phyloP scores from a whole-genome alignment of 1,284 basidiomycete species.

The Xerocomus alliaceus region DNA sequence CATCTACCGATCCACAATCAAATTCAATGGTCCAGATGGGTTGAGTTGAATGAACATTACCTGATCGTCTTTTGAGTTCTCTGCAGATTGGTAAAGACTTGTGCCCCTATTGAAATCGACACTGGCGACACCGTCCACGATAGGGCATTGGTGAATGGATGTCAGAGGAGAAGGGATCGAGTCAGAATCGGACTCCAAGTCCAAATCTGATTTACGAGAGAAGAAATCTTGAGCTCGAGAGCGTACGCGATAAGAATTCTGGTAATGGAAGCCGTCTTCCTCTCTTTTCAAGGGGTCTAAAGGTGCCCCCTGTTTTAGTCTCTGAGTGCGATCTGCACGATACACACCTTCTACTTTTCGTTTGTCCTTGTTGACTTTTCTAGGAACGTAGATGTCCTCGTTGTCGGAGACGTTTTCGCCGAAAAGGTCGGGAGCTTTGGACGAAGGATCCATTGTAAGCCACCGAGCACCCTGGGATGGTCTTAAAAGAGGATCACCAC shows the following conservation, averaged over 20 bases:
- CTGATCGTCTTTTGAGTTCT: conserved; percentile 4
- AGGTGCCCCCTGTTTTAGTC: background rate
- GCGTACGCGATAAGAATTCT: background rate
- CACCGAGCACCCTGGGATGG: background rate
- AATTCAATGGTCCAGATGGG: background rate
- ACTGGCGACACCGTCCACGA: background rate
- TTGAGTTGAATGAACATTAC: conserved; percentile 14
- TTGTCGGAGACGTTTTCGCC: background rate
- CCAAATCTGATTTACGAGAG: conserved; percentile 19
- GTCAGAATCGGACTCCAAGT: conserved; percentile 11
- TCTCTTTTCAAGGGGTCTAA: conserved; percentile 19
- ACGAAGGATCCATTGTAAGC: conserved; percentile 2
- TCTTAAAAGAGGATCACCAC: conserved; percentile 1
- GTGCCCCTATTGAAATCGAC: conserved; percentile 7
- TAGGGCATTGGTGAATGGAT: background rate
- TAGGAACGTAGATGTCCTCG: background rate
- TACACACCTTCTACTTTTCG: conserved; percentile 27
- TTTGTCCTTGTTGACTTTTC: conserved; percentile 31
- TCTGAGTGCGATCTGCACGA: background rate
- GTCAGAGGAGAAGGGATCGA: conserved; percentile 7
- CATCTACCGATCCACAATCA: conserved; percentile 25
- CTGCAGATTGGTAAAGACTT: conserved; percentile 32
- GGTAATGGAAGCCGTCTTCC: background rate
- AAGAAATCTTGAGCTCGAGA: background rate
- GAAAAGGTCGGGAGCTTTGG: conserved; percentile 28